Base-by-base conservation (phyloP, 257 asterid species). In the Datura wrightii region DNA sequence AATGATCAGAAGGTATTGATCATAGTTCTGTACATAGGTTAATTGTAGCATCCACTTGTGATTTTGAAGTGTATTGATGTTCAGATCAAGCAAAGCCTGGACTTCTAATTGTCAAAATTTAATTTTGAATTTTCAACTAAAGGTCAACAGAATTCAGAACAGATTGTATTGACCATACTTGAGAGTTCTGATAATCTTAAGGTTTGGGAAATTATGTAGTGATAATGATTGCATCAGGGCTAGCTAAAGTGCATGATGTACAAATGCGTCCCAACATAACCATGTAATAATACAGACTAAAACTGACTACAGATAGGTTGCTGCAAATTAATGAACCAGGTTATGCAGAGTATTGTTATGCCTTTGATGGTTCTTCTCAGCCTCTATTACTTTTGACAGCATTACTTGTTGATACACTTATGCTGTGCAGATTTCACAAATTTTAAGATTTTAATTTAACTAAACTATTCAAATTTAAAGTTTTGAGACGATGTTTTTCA, bases 11-110 rank as follows among this genome's bases (percentile, higher is more conserved):
- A 74, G 44, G 3, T 24, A 50, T 24, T 72, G 44, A 14, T 37
- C 82, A 52, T 76, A 34, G 81, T 31, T 76, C 14, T 2, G 6
- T 76, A 76, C 31, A 24, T 24, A 31, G 63, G 63, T 52, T 62
- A 52, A 74, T 24, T 52, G 2, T 78, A 78, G 62, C 50, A 50
- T 31, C 82, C 31, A 0, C 62, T 78, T 14, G 44, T 34, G 82
- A 52, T 78, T 8, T 52, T 78, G 63, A 7, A 78, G 63, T 78
- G 34, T 13, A 31, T 76, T 76, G 63, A 8, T 52, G 82, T 76
- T 50, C 31, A 52, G 62, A 31, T 76, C 63, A 1, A 52, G 13
- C 2, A 14, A 50, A 52, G 7, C 48, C 9, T 24, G 60, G 59
- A 74, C 48, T 3, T 48, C 48, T 74, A 74, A 19, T 15, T 74